These are phyloP conservation scores for Pythium vanterpoolii DNA, from an alignment of 352 stramenopile species.

Conservation along the genomic window DNA sequence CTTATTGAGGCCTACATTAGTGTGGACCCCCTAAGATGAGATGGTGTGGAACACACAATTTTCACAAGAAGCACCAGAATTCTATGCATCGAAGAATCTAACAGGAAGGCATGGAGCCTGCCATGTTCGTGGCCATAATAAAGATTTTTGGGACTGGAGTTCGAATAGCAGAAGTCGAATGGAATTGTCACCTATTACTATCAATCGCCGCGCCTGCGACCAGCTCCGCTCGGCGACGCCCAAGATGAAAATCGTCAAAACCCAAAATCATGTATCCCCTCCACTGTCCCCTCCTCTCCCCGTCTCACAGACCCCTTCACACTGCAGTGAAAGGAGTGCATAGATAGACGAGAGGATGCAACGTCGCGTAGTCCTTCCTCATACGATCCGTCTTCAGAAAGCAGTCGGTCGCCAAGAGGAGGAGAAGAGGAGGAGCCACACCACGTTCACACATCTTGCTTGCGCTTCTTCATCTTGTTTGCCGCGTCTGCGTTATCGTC, in stretches of 20 bases:
- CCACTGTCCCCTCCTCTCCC: neutral
- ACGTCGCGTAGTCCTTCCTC: too few relatives aligned
- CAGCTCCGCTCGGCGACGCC: neutral
- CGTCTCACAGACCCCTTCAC: neutral
- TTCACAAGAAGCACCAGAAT: too few relatives aligned
- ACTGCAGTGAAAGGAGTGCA: neutral
- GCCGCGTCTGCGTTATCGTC: constrained; percentile 49
- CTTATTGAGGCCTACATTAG: constrained; percentile 4
- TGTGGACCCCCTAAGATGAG: too few relatives aligned
- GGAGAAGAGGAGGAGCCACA: neutral
- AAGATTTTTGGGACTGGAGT: neutral
- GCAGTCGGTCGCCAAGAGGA: too few relatives aligned
- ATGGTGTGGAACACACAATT: too few relatives aligned
- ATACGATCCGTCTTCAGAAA: too few relatives aligned
- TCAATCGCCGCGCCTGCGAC: constrained; percentile 12
- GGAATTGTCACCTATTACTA: constrained; percentile 31
- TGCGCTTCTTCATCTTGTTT: constrained; percentile 72
- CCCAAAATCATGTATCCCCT: neutral
- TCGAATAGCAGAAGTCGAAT: constrained; percentile 14
- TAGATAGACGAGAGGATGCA: neutral
- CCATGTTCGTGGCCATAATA: too few relatives aligned
- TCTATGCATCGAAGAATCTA: neutral
- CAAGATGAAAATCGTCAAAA: constrained; percentile 3
- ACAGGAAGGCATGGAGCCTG: too few relatives aligned
- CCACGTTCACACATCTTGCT: constrained; percentile 43